These are phyloP conservation scores for Grosmannia clavigera DNA, from an alignment of 2,329 filamentous ascomycete genomes.

Conservation along the genomic window DNA sequence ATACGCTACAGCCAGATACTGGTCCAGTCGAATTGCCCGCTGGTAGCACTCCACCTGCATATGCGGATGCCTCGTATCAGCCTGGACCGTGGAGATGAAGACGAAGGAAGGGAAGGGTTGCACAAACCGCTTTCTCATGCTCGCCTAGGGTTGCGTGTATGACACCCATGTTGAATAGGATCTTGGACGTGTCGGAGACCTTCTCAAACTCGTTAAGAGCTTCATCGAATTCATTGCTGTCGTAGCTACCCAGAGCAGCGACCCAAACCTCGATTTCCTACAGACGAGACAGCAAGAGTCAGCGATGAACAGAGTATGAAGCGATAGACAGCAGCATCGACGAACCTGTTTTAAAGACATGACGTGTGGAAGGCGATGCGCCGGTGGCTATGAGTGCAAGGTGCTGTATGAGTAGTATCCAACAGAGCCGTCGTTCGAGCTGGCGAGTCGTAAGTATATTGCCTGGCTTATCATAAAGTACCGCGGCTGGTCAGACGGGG, in stretches of 20 bases:
- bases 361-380: not conserved
- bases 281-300: not conserved
- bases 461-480: not conserved
- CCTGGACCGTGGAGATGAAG: not conserved
- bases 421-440: not conserved
- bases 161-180: constrained; percentile 95
- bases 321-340: not conserved
- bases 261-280: constrained; percentile 99
- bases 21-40: constrained; percentile 76
- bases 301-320: not conserved
- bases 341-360: constrained; percentile 1
- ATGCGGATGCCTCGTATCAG: not conserved
- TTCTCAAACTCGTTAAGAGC: constrained; percentile 70
- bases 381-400: not conserved
- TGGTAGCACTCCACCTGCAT: constrained; percentile 85
- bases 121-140: constrained; percentile 82
- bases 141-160: constrained; percentile 95
- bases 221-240: constrained; percentile 95
- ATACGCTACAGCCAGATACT: constrained; percentile 93
- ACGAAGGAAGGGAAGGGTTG: not conserved
- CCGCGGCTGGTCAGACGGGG: not conserved
- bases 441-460: not conserved
- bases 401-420: not conserved
- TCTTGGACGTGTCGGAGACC: constrained; percentile 94
- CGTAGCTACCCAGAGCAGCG: constrained; percentile 76